Base-by-base conservation (phyloP, 2,329 filamentous ascomycete species). In the Aspergillus fijiensis region DNA sequence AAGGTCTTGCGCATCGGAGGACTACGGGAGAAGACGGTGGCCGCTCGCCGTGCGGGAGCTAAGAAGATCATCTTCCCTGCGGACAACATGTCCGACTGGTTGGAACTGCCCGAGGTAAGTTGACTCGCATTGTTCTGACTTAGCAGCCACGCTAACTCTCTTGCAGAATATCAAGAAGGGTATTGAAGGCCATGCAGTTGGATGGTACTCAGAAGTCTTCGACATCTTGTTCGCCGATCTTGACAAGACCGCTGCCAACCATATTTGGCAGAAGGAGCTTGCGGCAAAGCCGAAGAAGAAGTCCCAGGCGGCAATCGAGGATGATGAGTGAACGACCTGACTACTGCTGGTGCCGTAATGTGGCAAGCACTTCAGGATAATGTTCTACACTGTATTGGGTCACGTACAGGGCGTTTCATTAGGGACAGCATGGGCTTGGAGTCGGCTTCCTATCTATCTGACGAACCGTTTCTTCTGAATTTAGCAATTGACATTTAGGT, bases 1-100 rank as follows among this genome's bases (percentile, higher is more conserved):
- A 99, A 99, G 80, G 94, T 99, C 2, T 80, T 99, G 55, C 85
- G 95, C 63, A 99, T 99, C 74, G 95, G 95, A 53, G 95, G 95
- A 0, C 79, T 99, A 68, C 84, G 95, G 51, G 95, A 99, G 81
- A 99, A 99, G 87, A 97, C 95, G 6, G 94, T 99, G 45, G 95
- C 95, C 31, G 96, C 95, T 60, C 86, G 93, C 71, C 84, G 95
- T 65, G 95, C 95, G 23, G 95, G 96, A 57, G 96, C 92, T 70
- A 95, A 89, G 77, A 96, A 87, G 77, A 88, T 99, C 69, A 89
- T 99, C 64, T 99, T 99, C 84, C 95, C 95, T 27, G 86, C 88
- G 67, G 96, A 99, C 79, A 97, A 97, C 77, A 87, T 90, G 83
- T 95, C 91, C 59, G 95, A 99, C 82, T 99, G 95, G 96, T 81